Conservation (phyloP, 2,329 filamentous ascomycete species). For the Fusarium nurragi region DNA sequence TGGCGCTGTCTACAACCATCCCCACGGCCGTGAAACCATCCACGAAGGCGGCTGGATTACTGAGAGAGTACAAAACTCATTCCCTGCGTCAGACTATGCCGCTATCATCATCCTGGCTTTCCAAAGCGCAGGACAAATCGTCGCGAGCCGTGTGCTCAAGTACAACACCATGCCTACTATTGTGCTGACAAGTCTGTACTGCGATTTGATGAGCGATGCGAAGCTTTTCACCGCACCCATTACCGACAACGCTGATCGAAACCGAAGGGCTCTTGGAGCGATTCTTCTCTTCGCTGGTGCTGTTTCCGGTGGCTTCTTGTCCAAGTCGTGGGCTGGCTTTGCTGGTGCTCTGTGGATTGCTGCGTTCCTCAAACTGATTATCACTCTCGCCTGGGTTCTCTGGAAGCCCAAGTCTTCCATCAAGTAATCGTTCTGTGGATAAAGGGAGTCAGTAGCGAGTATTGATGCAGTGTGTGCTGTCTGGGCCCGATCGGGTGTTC, state of each 20-base stretch:
- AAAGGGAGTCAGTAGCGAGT: too few species aligned
- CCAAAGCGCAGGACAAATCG: slow-evolving; percentile 43
- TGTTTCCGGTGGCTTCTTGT: slow-evolving; percentile 40
- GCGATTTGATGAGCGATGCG: slow-evolving; percentile 44
- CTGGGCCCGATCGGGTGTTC: too few species aligned
- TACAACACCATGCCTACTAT: slow-evolving; percentile 43
- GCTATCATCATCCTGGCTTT: slow-evolving; percentile 41
- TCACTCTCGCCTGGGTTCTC: slow-evolving; percentile 34
- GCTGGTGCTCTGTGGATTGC: slow-evolving; percentile 44
- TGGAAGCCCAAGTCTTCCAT: slow-evolving; percentile 38
- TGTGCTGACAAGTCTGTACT: slow-evolving; percentile 43
- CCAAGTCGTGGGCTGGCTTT: slow-evolving; percentile 43
- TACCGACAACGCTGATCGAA: slow-evolving; percentile 41
- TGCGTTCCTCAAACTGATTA: slow-evolving; percentile 39
- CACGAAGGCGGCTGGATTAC: slow-evolving; percentile 36
- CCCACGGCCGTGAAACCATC: slow-evolving; percentile 20
- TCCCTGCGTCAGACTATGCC: slow-evolving; percentile 39
- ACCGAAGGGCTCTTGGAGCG: slow-evolving; percentile 34
- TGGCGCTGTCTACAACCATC: slow-evolving; percentile 36
- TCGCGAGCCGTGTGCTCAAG: slow-evolving; percentile 42
- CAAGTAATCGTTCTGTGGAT: background rate
- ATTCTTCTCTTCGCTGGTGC: slow-evolving; percentile 38
- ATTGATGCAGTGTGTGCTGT: background rate
- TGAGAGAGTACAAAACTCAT: slow-evolving; percentile 36
- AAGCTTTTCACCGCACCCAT: slow-evolving; percentile 39